Conservation (phyloP, 495 filamentous ascomycete species). For the Lophiotrema nucula region DNA sequence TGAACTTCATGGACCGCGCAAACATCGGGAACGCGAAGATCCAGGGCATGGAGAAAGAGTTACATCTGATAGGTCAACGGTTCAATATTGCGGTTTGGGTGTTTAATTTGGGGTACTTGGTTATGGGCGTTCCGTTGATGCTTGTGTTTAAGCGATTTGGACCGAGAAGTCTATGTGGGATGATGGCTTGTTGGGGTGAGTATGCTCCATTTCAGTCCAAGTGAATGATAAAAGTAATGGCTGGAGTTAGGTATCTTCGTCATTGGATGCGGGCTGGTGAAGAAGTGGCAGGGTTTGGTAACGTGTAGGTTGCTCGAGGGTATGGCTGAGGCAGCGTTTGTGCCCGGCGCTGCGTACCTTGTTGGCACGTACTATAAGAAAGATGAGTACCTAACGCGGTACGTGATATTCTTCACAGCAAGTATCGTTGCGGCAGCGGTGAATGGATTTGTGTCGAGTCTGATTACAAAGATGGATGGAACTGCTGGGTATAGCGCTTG, state of each 20-base stretch:
- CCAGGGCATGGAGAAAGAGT: slow-evolving; percentile 61
- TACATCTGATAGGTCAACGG: slow-evolving; percentile 60
- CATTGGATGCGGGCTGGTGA: slow-evolving; percentile 27
- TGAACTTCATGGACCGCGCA: slow-evolving; percentile 51
- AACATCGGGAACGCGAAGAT: slow-evolving; percentile 79
- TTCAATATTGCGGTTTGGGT: slow-evolving; percentile 60
- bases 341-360: slow-evolving; percentile 27
- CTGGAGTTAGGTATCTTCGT: slow-evolving; percentile 14
- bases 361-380: slow-evolving; percentile 33
- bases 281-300: slow-evolving; percentile 21
- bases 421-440: slow-evolving; percentile 66
- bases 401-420: slow-evolving; percentile 67
- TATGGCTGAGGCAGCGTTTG: slow-evolving; percentile 25
- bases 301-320: slow-evolving; percentile 29
- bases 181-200: slow-evolving; percentile 46
- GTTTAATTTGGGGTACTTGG: slow-evolving; percentile 65
- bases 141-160: slow-evolving; percentile 61
- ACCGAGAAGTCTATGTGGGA: slow-evolving; percentile 64
- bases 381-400: slow-evolving; percentile 44
- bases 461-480: slow-evolving; percentile 66
- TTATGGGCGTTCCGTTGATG: slow-evolving; percentile 66
- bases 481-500: slow-evolving; percentile 61
- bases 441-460: slow-evolving; percentile 65
- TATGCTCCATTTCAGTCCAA: neutral
- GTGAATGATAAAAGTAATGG: neutral